Base-by-base conservation (phyloP, 495 filamentous ascomycete species). In the Acidomyces sp. region DNA sequence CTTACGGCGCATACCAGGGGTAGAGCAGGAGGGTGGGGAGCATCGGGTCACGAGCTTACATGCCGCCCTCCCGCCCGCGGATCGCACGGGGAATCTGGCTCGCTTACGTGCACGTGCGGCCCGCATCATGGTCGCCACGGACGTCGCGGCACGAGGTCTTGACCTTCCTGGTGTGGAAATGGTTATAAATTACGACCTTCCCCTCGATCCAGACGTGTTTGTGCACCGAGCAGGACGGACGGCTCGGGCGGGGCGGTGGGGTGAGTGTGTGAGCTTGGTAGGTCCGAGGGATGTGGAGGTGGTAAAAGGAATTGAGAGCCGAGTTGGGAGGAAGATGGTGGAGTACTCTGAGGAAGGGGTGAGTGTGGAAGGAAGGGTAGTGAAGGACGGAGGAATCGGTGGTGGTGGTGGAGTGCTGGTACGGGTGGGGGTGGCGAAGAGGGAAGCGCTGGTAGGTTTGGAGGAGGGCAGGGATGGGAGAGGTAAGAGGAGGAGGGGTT, bases 221-320 rank as follows among this genome's bases (percentile, higher is more conserved):
- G 84, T 99, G 44, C 90, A 99, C 61, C 79, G 90, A 16, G 87
- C 93, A 39, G 90, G 90, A 53, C 79, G 90, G 53, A 99, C 90
- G 9, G 90, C 92, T 6, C 74, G 90, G 68, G 90, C 90, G 5
- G 90, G 92, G 0, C 70, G 82, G 30, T 64, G 60, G 19, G 90
- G 90, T 54, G 77, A 84, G 41, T 77, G 79, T 2, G 76, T 95
- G 12, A 94, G 85, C 11, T 70, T 99, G 42, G 76, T 99, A 2
- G 90, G 87, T 18, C 88, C 95, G 68, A 66, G 86, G 42, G 90
- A 96, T 57, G 84, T 95, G 2, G 71, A 80, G 48, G 68, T 95
- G 4, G 72, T 96, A 13, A 66, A 86, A 34, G 82, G 81, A 5
- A 94, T 96, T 44, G 90, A 99, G 64, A 64, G 72, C 41, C 66